Conservation (phyloP, 441 rosid genomes). For the Adansonia madagascariensis region DNA sequence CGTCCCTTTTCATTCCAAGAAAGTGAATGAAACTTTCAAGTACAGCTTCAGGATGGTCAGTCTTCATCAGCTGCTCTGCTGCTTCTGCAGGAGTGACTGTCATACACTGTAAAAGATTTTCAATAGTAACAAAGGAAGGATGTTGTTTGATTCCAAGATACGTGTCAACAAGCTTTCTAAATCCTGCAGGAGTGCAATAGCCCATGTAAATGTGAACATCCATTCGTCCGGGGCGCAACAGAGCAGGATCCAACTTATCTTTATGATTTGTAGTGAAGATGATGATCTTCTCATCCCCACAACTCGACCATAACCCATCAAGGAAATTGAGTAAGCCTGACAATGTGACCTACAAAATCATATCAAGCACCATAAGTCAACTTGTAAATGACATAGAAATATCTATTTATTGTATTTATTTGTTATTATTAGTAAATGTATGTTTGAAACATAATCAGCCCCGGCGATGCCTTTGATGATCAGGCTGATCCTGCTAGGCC, state of each 20-base stretch:
- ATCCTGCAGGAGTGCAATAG: slow-evolving; percentile 40
- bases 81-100: slow-evolving; percentile 55
- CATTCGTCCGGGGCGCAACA: slow-evolving; percentile 56
- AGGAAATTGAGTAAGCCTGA: slow-evolving; percentile 60
- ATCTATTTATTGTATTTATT: not conserved
- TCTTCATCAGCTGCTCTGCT: slow-evolving; percentile 54
- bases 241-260: slow-evolving; percentile 50
- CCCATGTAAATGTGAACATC: slow-evolving; percentile 58
- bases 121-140: slow-evolving; percentile 33
- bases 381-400: not conserved
- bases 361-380: not conserved
- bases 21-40: slow-evolving; percentile 39
- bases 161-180: slow-evolving; percentile 39
- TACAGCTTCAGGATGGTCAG: slow-evolving; percentile 28
- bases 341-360: slow-evolving; percentile 42
- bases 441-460: too few relatives aligned
- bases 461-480: too few relatives aligned
- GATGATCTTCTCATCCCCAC: slow-evolving; percentile 59
- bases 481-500: too few relatives aligned
- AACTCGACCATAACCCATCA: slow-evolving; percentile 63
- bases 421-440: too few relatives aligned
- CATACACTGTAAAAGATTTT: slow-evolving; percentile 30
- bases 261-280: slow-evolving; percentile 53
- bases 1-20: slow-evolving; percentile 33
- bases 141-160: slow-evolving; percentile 46